phyloP scores from a whole-genome alignment of 164 flowering plant genomes.

The Magnolia changhungtana region DNA sequence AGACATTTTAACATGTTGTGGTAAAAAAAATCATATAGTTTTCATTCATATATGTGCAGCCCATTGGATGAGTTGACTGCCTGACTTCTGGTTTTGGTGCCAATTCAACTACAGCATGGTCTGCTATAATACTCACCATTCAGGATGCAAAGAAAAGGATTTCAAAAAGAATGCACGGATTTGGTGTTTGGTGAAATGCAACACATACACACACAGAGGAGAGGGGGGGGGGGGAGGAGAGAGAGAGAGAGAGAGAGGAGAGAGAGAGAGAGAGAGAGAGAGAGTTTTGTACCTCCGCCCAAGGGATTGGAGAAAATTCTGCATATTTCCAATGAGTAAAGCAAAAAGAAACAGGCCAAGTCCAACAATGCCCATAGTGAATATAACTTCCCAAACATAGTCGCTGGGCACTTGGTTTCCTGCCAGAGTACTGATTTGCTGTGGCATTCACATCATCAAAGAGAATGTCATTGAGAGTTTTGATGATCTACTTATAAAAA shows the following conservation, averaged over 20 bases:
- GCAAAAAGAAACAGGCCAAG: conserved; percentile 88
- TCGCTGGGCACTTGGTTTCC: conserved; percentile 83
- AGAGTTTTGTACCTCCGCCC: conserved; percentile 54
- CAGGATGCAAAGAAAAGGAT: too few species aligned
- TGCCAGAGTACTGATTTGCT: conserved; percentile 93
- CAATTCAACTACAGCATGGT: too few species aligned
- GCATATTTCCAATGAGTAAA: conserved; percentile 91
- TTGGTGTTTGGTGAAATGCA: too few species aligned
- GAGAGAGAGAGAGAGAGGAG: too few species aligned
- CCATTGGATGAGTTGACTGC: too few species aligned
- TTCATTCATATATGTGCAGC: too few species aligned
- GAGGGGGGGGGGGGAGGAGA: too few species aligned
- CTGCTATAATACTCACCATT: too few species aligned
- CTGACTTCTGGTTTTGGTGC: too few species aligned
- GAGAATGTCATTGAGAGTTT: not conserved
- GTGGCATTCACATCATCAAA: conserved; percentile 4
- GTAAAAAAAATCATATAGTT: not conserved
- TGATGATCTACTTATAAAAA: too few species aligned
- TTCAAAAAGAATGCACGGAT: too few species aligned
- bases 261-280: not conserved
- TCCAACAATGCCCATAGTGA: conserved; percentile 80
- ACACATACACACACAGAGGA: too few species aligned
- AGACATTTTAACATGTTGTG: not conserved
- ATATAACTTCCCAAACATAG: conserved; percentile 80
- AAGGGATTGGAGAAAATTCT: conserved; percentile 85